These are phyloP conservation scores for Ligustrum vulgare DNA, from an alignment of 257 asterid species.

Conservation along the genomic window DNA sequence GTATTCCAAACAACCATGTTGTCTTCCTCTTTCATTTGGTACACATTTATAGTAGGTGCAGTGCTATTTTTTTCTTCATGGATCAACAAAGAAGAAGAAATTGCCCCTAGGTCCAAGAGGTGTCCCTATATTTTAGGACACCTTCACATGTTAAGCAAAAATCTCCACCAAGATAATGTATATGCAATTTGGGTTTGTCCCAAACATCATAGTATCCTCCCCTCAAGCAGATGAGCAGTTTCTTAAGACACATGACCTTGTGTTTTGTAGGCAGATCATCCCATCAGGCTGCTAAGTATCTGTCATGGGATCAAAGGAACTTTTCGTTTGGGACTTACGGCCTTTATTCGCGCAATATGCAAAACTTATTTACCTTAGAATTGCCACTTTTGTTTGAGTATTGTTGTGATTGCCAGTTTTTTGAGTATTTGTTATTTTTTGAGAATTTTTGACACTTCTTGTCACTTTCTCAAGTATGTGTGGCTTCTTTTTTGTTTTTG, in stretches of 20 bases:
- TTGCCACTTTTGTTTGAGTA: no score
- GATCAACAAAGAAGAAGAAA: slow-evolving; percentile 10
- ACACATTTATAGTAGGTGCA: slow-evolving; percentile 1
- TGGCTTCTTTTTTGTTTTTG: no score
- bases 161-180: slow-evolving; percentile 55
- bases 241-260: slow-evolving; percentile 47
- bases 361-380: slow-evolving; percentile 50
- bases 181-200: slow-evolving; percentile 41
- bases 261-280: slow-evolving; percentile 53
- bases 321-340: slow-evolving; percentile 39
- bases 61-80: slow-evolving; percentile 6
- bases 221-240: slow-evolving; percentile 51
- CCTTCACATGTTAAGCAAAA: slow-evolving; percentile 51
- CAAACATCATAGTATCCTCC: slow-evolving; percentile 43
- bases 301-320: slow-evolving; percentile 44
- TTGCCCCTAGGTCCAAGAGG: slow-evolving; percentile 56
- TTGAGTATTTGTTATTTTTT: no score
- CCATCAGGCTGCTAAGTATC: slow-evolving; percentile 38
- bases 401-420: no score
- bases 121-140: slow-evolving; percentile 55
- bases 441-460: no score
- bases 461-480: no score
- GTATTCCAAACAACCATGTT: not conserved
- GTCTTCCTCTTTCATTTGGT: slow-evolving; percentile 11
- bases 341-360: slow-evolving; percentile 59